Base-by-base conservation (phyloP, 1,284 basidiomycete species). In the Earliella scabrosa region DNA sequence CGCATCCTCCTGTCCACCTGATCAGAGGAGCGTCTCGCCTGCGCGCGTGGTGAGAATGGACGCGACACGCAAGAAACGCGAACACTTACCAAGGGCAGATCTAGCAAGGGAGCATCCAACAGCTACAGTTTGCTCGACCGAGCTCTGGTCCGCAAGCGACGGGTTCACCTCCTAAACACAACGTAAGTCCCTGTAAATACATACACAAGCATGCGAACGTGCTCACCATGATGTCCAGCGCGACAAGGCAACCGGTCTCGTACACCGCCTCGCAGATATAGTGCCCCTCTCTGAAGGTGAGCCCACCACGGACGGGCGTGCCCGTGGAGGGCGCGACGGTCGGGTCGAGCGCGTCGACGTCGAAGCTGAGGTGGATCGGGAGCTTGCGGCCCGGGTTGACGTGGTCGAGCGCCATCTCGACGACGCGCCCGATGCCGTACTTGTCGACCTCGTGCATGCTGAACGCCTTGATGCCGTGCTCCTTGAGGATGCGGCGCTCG, bases 391-490 rank as follows among this genome's bases (percentile, higher is more conserved):
- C 80, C 16, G 93, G 93, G 75, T 97, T 98, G 67, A 99, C 89
- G 72, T 94, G 85, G 71, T 97, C 92, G 60, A 99, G 78, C 31
- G 96, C 97, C 92, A 96, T 92, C 70, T 98, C 93, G 54, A 98
- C 89, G 54, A 98, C 93, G 68, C 87, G 86, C 26, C 94, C 97
- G 63, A 99, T 99, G 45, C 97, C 97, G 69, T 94, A 92, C 76
- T 88, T 93, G 77, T 99, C 97, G 51, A 99, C 90, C 63, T 99
- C 94, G 77, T 98, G 95, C 97, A 99, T 99, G 60, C 90, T 92
- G 80, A 93, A 99, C 10, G 90, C 92, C 73, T 93, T 95, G 82
- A 99, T 98, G 54, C 83, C 87, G 73, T 94, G 82, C 66, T 97
- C 87, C 65, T 82, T 86, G 56, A 99, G 81, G 66, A 99, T 92